These are phyloP conservation scores for Phaeoacremonium minimum DNA, from an alignment of 2,329 filamentous ascomycete genomes.

Conservation along the genomic window DNA sequence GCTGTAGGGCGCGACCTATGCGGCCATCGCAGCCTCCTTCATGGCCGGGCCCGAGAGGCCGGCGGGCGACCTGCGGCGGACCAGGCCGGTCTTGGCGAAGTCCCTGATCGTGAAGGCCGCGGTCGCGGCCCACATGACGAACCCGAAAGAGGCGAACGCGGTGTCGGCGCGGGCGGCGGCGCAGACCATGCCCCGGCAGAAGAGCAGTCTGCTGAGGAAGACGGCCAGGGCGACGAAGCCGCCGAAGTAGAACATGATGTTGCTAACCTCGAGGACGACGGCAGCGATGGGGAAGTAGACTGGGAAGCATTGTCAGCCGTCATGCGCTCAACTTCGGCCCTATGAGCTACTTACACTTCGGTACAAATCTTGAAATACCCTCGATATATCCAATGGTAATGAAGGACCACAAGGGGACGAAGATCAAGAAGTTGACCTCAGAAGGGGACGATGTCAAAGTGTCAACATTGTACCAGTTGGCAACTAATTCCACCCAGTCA, in stretches of 20 bases:
- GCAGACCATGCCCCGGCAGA: constrained; percentile 56
- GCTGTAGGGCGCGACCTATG: constrained; percentile 8
- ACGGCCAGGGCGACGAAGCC: constrained; percentile 55
- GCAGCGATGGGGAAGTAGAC: constrained; percentile 43
- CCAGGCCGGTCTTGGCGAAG: constrained; percentile 37
- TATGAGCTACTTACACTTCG: constrained; percentile 29
- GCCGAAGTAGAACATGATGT: constrained; percentile 53
- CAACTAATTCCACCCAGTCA: constrained; percentile 35
- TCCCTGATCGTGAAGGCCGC: constrained; percentile 40
- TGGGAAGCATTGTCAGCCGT: constrained; percentile 11
- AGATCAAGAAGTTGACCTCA: constrained; percentile 55
- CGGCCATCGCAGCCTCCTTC: constrained; percentile 24
- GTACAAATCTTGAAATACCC: constrained; percentile 38
- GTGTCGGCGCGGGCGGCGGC: constrained; percentile 48
- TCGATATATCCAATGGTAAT: constrained; percentile 52
- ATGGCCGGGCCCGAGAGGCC: constrained; percentile 22
- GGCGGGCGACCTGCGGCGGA: constrained; percentile 17
- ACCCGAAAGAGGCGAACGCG: constrained; percentile 50
- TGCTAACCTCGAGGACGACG: constrained; percentile 44
- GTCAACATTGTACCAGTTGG: constrained; percentile 55
- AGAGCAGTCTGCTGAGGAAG: constrained; percentile 50
- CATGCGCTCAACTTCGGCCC: neutral
- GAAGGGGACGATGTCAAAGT: constrained; percentile 50
- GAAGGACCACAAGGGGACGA: constrained; percentile 48
- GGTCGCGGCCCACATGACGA: constrained; percentile 47